Percentiles rank a stretch among this genome's conserved stretches.
Conservation (phyloP, 2,329 filamentous ascomycete species). For the Phyllosticta paracitricarpa region DNA sequence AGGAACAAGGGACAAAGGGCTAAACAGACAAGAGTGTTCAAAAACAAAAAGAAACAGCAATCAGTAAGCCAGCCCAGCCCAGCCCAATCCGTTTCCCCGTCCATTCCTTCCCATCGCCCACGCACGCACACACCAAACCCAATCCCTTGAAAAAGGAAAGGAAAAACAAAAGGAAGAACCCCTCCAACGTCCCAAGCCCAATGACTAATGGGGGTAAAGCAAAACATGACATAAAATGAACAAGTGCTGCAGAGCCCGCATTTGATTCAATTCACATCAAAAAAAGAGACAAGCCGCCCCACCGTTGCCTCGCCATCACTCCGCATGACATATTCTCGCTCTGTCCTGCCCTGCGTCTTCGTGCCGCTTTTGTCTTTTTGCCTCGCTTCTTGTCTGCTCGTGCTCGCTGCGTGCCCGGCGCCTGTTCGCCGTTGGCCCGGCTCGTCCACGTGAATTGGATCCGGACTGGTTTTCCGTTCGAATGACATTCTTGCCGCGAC, state of each 20-base stretch:
- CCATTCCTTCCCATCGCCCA: not conserved
- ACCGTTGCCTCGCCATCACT: not conserved
- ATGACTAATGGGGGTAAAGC: not conserved
- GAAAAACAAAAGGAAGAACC: not conserved
- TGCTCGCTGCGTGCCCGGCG: not conserved
- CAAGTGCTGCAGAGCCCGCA: not conserved
- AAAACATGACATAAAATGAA: not conserved
- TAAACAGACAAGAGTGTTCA: too few species aligned
- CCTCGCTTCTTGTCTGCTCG: not conserved
- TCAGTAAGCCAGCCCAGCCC: not conserved
- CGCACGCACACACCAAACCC: not conserved
- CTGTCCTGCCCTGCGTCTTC: not conserved
- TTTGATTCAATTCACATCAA: not conserved
- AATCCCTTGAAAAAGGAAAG: not conserved
- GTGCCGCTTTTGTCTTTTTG: not conserved
- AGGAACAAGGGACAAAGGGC: too few species aligned
- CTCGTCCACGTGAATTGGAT: not conserved
- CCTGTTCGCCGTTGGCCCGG: not conserved
- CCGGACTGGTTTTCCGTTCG: not conserved
- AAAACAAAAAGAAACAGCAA: not conserved
- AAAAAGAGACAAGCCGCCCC: not conserved
- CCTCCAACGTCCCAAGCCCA: not conserved
- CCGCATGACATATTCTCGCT: not conserved
- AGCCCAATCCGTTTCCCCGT: not conserved
- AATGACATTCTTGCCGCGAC: conserved; percentile 4